phyloP scores from a whole-genome alignment of 148 eudicot species.

The Rhododendron molle region DNA sequence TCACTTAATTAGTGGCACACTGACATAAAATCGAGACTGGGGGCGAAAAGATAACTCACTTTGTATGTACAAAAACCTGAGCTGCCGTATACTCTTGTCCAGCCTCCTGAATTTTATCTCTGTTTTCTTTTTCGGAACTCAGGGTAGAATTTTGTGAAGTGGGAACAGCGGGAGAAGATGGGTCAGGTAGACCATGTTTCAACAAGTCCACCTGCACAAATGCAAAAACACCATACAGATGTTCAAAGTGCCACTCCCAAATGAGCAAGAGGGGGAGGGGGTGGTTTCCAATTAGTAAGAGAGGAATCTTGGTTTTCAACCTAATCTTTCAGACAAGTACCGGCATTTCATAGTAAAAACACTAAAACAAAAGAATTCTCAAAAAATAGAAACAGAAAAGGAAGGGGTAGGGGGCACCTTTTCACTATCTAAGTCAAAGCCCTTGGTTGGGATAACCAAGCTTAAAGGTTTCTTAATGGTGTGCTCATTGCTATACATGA shows the following conservation, averaged over 20 bases:
- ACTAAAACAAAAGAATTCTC: not conserved
- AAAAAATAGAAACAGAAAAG: not conserved
- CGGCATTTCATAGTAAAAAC: not conserved
- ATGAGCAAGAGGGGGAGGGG: not conserved
- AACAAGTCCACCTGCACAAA: conserved; percentile 79
- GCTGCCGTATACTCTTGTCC: conserved; percentile 75
- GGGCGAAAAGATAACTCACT: conserved; percentile 34
- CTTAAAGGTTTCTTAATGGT: not conserved
- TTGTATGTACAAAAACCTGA: conserved; percentile 83
- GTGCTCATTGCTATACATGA: not conserved
- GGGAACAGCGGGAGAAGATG: conserved; percentile 54
- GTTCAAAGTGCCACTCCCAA: not conserved
- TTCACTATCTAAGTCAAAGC: not conserved
- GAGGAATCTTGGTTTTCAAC: conserved; percentile 1
- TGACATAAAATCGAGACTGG: not conserved
- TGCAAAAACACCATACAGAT: not conserved
- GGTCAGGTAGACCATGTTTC: conserved; percentile 89
- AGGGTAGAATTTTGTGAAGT: conserved; percentile 56
- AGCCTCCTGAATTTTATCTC: conserved; percentile 56
- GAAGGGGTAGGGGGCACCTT: not conserved
- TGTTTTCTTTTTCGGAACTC: conserved; percentile 62
- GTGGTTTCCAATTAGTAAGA: too few species aligned
- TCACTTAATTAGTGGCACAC: not conserved
- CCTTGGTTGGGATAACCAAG: not conserved
- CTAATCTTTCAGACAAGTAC: not conserved